Evolutionary conservation across 805 yeast genomes (phyloP), one percentile per base, ranked within the genome.

Genomic region (Metschnikowia proteae): DNA sequence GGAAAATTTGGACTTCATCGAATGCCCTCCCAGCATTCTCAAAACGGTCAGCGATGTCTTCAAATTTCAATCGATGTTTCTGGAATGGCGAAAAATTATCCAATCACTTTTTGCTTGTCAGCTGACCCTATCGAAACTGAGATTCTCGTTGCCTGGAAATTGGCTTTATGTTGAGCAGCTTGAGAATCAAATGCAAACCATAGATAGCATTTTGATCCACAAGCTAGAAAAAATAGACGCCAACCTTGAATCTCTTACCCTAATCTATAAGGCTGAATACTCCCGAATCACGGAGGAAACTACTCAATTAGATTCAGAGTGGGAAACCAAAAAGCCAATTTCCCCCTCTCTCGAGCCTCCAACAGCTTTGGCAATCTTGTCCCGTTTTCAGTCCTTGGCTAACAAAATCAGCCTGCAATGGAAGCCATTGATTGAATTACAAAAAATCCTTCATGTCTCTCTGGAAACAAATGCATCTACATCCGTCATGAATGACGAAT

Each of bases 101-200:
- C 3, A 45, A 25, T 23, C 29, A 5, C 47, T 55, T 34, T 41
- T 49, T 42, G 32, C 42, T 5, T 50, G 60, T 4, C 85, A 82
- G 48, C 56, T 58, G 3, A 49, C 71, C 2, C 57, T 82, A 6
- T 51, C 68, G 1, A 70, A 74, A 28, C 66, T 72, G n/a, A 65
- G 84, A 38, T 76, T 65, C 51, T 70, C 68, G 23, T 74, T 80
- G 43, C 78, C 84, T 0, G 32, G 64, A 0, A 74, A 75, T 28
- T 84, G 90, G 85, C 52, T 83, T 0, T 79, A 70, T 59, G 69
- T 68, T 41, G 94, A 86, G 36, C 95, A 88, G 55, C 48, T 88
- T 0, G 81, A 78, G 10, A 71, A 68, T 44, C 81, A 79, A 46
- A 60, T 73, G 46, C 57, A 66, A 0, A 68, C 80, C 1, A 58